These are phyloP conservation scores for Mrakia frigida DNA, from an alignment of 768 basidiomycete species.

Conservation along the genomic window DNA sequence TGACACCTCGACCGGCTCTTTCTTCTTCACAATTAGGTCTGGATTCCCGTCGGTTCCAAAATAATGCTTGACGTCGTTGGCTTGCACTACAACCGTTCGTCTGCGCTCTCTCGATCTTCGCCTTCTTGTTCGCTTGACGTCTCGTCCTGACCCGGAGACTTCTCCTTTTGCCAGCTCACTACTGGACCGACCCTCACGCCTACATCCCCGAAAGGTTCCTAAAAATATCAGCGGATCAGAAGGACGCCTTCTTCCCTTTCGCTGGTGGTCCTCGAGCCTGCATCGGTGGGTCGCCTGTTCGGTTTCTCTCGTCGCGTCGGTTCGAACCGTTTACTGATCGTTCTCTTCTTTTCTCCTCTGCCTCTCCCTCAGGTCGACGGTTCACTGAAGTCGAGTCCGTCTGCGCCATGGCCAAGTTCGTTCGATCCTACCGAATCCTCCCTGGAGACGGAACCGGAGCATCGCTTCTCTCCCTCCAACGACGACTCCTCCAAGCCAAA, in stretches of 20 bases:
- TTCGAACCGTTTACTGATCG: not conserved
- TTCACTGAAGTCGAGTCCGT: conserved; percentile 22
- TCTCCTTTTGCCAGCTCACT: not conserved
- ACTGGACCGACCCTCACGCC: conserved; percentile 33
- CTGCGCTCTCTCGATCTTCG: not conserved
- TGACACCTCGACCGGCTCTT: not conserved
- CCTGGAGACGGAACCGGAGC: not conserved
- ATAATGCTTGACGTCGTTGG: conserved; percentile 32
- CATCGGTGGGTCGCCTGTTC: conserved; percentile 19
- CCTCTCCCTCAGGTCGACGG: not conserved
- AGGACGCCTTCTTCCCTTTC: conserved; percentile 36
- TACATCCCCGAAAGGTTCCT: conserved; percentile 36
- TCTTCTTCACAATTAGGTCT: not conserved
- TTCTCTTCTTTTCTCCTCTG: not conserved
- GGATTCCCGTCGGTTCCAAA: conserved; percentile 19
- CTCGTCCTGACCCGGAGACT: not conserved
- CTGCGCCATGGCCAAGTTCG: conserved; percentile 13
- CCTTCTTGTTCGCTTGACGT: not conserved
- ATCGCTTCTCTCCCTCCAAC: not conserved
- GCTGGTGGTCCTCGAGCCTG: conserved; percentile 25
- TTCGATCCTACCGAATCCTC: conserved; percentile 3
- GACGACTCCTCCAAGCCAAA: conserved; percentile 14
- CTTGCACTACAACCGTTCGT: conserved; percentile 32
- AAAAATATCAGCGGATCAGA: conserved; percentile 27
- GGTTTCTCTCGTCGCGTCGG: not conserved